phyloP scores from a whole-genome alignment of 805 yeast genomes.

The Cyberlindnera euphorbiiphila region DNA sequence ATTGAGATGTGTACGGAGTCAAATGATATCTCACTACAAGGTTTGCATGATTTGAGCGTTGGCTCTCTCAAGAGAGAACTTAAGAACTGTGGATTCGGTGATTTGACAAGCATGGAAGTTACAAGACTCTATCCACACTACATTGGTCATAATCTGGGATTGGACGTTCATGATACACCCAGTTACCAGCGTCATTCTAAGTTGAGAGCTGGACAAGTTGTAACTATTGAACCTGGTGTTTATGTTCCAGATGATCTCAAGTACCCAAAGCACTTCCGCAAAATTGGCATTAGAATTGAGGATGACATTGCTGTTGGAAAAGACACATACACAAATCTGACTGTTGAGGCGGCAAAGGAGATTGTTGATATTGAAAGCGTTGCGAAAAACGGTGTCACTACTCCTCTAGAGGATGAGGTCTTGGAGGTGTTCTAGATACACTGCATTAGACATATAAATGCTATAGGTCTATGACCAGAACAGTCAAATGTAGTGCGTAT shows the following conservation, averaged over 20 bases:
- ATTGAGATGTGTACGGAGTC: conserved; percentile 62
- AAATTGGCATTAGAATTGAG: conserved; percentile 91
- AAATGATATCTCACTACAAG: conserved; percentile 55
- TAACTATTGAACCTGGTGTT: conserved; percentile 95
- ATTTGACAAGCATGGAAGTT: conserved; percentile 47
- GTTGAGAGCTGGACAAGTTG: conserved; percentile 68
- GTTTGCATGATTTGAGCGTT: conserved; percentile 71
- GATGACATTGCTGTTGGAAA: conserved; percentile 85
- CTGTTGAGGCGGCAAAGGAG: conserved; percentile 85
- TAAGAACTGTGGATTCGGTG: conserved; percentile 64
- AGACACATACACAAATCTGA: conserved; percentile 53
- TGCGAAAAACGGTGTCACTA: conserved; percentile 57
- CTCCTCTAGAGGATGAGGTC: conserved; percentile 42
- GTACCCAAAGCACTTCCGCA: conserved; percentile 79
- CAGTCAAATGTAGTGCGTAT: no score
- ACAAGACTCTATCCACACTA: conserved; percentile 81
- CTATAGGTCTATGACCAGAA: no score
- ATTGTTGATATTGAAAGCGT: conserved; percentile 73
- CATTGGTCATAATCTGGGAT: conserved; percentile 91
- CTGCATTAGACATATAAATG: neutral
- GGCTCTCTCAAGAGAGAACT: conserved; percentile 57
- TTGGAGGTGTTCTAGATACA: conserved; percentile 22
- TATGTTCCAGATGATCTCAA: conserved; percentile 69
- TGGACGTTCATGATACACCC: conserved; percentile 87
- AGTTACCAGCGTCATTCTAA: conserved; percentile 50